A percentile compares a stretch with the other conserved stretches of the same genome.
Evolutionary conservation across 2,329 filamentous ascomycete genomes (phyloP).

Genomic region (Aureobasidium leucospermi): DNA sequence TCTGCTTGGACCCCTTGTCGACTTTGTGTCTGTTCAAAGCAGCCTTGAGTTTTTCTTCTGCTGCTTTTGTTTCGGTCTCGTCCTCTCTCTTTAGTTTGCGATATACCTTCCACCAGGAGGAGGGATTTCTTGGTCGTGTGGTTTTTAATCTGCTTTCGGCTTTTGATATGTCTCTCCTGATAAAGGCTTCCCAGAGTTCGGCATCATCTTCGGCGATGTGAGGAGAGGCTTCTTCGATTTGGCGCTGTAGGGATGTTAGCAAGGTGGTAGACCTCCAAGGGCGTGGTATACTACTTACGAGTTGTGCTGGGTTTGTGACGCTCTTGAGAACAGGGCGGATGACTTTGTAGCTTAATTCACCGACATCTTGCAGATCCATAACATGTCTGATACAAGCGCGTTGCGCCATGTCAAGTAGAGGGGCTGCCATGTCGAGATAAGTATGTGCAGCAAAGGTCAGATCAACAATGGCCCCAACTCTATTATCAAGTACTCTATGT

Average conservation of each 20-base stretch:
- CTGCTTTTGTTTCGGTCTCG: constrained; percentile 27
- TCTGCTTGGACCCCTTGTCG: constrained; percentile 48
- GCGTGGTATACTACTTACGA: constrained; percentile 30
- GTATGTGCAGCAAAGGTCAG: not conserved
- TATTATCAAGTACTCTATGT: not conserved
- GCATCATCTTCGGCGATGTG: constrained; percentile 63
- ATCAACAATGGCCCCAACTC: not conserved
- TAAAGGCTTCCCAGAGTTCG: constrained; percentile 73
- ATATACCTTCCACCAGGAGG: constrained; percentile 74
- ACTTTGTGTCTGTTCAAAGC: constrained; percentile 57
- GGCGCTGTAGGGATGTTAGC: constrained; percentile 21
- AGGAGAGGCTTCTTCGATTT: constrained; percentile 67
- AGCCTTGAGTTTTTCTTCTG: constrained; percentile 29
- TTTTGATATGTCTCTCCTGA: constrained; percentile 66
- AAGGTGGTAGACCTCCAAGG: not conserved
- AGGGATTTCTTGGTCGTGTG: constrained; percentile 57
- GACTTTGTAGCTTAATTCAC: constrained; percentile 60
- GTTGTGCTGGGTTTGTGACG: constrained; percentile 65
- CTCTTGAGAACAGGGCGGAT: constrained; percentile 62
- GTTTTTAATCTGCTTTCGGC: constrained; percentile 51
- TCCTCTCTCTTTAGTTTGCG: constrained; percentile 37
- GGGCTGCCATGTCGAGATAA: constrained; percentile 19
- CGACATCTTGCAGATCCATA: constrained; percentile 56
- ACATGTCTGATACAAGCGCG: constrained; percentile 36
- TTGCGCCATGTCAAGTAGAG: constrained; percentile 33